phyloP scores from a whole-genome alignment of 1,284 basidiomycete genomes.

The Paramarasmius palmivorus region DNA sequence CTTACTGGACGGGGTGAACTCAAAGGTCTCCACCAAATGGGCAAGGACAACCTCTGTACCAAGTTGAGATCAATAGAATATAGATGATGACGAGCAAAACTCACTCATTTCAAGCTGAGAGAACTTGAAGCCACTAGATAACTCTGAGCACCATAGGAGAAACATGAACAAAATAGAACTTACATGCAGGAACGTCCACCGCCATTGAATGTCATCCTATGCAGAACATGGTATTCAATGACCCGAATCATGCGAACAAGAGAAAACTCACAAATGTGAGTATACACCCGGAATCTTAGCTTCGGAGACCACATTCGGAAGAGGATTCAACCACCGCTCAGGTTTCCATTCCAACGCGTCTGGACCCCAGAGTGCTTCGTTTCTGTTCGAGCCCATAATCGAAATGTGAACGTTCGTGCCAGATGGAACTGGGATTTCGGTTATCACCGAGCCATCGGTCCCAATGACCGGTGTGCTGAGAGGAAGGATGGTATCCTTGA shows the following conservation, averaged over 20 bases:
- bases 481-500: conserved; percentile 21
- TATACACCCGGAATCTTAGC: conserved; percentile 15
- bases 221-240: neutral
- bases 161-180: neutral
- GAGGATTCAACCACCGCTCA: conserved; percentile 31
- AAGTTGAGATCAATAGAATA: neutral
- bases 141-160: neutral
- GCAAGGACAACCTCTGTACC: neutral
- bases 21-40: neutral
- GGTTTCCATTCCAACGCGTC: conserved; percentile 37
- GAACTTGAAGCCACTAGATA: conserved; percentile 29
- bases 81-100: conserved; percentile 7
- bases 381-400: conserved; percentile 27
- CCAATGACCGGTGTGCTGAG: conserved; percentile 22
- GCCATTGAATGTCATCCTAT: conserved; percentile 32
- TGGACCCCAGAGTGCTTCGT: conserved; percentile 31
- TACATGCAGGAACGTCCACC: conserved; percentile 32
- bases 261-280: conserved; percentile 14
- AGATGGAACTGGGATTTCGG: conserved; percentile 24
- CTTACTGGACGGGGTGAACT: neutral
- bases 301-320: conserved; percentile 20
- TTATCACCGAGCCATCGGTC: conserved; percentile 25
- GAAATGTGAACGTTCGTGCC: conserved; percentile 26
- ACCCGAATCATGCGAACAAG: neutral
- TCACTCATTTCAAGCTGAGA: conserved; percentile 35